phyloP scores from a whole-genome alignment of 2,329 filamentous ascomycete species.

The Plectosphaerella cucumerina region DNA sequence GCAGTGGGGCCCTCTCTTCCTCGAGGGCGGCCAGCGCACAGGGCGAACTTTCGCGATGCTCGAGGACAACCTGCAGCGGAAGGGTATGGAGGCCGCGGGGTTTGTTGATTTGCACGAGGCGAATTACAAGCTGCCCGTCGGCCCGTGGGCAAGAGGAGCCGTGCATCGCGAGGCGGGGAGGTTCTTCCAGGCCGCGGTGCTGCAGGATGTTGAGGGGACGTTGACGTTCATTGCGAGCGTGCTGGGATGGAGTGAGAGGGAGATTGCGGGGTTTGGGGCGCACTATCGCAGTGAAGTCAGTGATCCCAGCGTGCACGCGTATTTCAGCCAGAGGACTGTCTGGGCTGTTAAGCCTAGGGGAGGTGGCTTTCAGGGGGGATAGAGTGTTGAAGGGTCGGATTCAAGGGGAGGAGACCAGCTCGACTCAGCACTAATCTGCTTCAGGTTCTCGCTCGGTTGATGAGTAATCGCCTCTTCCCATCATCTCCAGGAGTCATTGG shows the following conservation, averaged over 20 bases:
- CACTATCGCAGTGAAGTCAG: constrained; percentile 27
- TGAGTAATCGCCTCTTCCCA: too few relatives aligned
- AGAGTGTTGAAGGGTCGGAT: too few relatives aligned
- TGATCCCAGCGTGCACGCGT: constrained; percentile 20
- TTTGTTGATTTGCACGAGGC: constrained; percentile 18
- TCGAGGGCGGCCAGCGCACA: constrained; percentile 24
- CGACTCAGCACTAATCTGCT: too few relatives aligned
- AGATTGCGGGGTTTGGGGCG: constrained; percentile 28
- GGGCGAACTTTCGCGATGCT: constrained; percentile 24
- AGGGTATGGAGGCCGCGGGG: constrained; percentile 22
- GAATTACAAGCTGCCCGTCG: constrained; percentile 25
- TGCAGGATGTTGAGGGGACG: constrained; percentile 26
- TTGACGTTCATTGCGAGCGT: constrained; percentile 28
- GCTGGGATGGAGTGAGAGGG: constrained; percentile 27
- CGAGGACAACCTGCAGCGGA: constrained; percentile 23
- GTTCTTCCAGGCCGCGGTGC: constrained; percentile 23
- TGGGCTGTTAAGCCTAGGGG: constrained; percentile 21
- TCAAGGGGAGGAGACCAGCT: too few relatives aligned
- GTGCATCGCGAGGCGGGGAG: constrained; percentile 30
- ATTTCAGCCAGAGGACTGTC: constrained; percentile 23
- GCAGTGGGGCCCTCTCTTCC: constrained; percentile 28
- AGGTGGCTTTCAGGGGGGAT: too few relatives aligned
- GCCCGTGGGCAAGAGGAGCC: constrained; percentile 34
- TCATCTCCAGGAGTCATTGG: too few relatives aligned
- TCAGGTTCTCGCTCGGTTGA: too few relatives aligned